These are phyloP conservation scores for Lepiota subincarnata DNA, from an alignment of 768 basidiomycete species.

Conservation along the genomic window DNA sequence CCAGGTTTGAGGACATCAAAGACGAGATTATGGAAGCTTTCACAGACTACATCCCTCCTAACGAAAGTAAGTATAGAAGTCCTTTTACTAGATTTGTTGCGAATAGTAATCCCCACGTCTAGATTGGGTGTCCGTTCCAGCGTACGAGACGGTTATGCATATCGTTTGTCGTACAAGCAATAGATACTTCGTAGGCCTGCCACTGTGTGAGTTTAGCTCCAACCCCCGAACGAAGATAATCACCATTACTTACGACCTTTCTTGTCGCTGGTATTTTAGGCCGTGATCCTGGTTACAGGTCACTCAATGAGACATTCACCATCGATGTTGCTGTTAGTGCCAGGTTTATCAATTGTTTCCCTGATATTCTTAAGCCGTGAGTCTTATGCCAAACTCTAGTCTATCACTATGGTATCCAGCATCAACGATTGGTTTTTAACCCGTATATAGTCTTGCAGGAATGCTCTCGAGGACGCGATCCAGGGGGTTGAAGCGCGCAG, in stretches of 20 bases:
- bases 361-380: constrained; percentile 36
- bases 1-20: constrained; percentile 28
- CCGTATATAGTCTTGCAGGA: constrained; percentile 13
- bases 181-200: constrained; percentile 44
- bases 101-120: not conserved
- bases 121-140: constrained; percentile 37
- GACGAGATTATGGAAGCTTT: constrained; percentile 45
- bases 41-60: constrained; percentile 20
- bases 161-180: constrained; percentile 38
- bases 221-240: too few relatives aligned
- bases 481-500: not conserved
- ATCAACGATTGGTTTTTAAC: not conserved
- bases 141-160: constrained; percentile 21
- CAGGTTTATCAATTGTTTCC: constrained; percentile 28
- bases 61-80: not conserved
- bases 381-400: constrained; percentile 11
- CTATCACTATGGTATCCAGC: constrained; percentile 25
- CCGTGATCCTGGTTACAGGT: constrained; percentile 32
- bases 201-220: constrained; percentile 34
- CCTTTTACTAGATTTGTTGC: not conserved
- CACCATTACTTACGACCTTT: not conserved
- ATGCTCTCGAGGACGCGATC: constrained; percentile 10
- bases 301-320: constrained; percentile 29
- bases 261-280: constrained; percentile 20
- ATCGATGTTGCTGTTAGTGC: constrained; percentile 25